Percentiles rank a stretch among this genome's conserved stretches.
Conservation (phyloP, 2,329 filamentous ascomycete genomes). For the Paracoccidioides lutzii region DNA sequence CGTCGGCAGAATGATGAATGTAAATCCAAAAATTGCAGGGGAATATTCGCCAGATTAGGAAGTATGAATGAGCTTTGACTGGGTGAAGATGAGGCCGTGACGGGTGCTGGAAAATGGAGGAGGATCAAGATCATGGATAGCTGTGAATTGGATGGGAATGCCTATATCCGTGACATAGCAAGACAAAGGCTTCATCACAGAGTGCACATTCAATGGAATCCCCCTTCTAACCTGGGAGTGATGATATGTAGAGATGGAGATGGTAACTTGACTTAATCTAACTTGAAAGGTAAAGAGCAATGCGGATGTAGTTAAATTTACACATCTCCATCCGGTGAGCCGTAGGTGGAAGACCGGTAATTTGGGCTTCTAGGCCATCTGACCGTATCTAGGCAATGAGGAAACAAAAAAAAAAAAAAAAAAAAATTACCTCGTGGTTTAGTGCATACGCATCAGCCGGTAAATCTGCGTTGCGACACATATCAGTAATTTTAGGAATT, state of each 20-base stretch:
- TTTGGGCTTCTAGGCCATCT: not conserved
- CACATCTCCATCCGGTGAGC: not conserved
- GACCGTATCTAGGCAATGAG: no score
- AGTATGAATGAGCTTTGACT: not conserved
- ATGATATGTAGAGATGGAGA: not conserved
- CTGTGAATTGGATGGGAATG: not conserved
- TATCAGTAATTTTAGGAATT: constrained; percentile 1
- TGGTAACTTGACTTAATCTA: not conserved
- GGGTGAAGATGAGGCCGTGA: not conserved
- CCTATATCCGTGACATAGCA: not conserved
- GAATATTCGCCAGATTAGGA: not conserved
- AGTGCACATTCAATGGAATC: not conserved
- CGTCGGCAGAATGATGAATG: not conserved
- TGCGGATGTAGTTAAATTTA: no score
- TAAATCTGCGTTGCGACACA: constrained; percentile 9
- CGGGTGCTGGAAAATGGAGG: not conserved
- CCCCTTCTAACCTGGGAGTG: not conserved
- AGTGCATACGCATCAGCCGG: constrained; percentile 1
- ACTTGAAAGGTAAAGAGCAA: not conserved
- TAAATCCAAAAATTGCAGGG: not conserved
- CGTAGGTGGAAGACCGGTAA: no score
- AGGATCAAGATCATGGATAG: not conserved
- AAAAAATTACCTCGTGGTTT: not conserved
- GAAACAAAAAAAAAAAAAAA: no score
- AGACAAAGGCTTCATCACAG: not conserved